phyloP scores from a whole-genome alignment of 2,329 filamentous ascomycete species.

The Epichloe baconii region DNA sequence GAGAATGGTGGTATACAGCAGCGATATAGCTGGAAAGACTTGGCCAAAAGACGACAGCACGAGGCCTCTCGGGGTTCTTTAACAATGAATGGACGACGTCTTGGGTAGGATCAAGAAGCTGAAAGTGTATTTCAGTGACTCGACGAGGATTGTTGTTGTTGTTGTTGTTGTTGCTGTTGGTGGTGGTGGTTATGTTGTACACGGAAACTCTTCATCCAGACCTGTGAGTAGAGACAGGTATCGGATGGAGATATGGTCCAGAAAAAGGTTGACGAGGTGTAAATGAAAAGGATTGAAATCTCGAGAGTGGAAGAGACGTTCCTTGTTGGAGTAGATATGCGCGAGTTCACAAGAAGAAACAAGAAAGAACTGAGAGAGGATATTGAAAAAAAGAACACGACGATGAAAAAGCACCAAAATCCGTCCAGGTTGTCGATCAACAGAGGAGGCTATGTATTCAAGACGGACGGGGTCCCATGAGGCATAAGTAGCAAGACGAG shows the following conservation, averaged over 20 bases:
- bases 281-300: slow-evolving; percentile 32
- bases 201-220: slow-evolving; percentile 9
- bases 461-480: slow-evolving; percentile 26
- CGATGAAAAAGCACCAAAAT: slow-evolving; percentile 28
- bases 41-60: slow-evolving; percentile 5
- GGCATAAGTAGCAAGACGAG: slow-evolving; percentile 35
- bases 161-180: neutral
- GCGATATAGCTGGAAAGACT: slow-evolving; percentile 1
- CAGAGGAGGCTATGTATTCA: slow-evolving; percentile 14
- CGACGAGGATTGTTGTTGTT: slow-evolving; percentile 12
- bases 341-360: slow-evolving; percentile 19
- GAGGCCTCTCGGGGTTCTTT: slow-evolving; percentile 10
- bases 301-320: slow-evolving; percentile 21
- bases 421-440: slow-evolving; percentile 37
- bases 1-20: slow-evolving; percentile 8
- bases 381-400: slow-evolving; percentile 24
- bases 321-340: slow-evolving; percentile 23
- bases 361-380: slow-evolving; percentile 35
- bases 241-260: neutral
- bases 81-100: slow-evolving; percentile 30
- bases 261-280: slow-evolving; percentile 4
- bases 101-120: slow-evolving; percentile 4
- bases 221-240: neutral
- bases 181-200: slow-evolving; percentile 14
- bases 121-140: slow-evolving; percentile 11